Evolutionary conservation across 75 land plant species (phyloP).

Genomic region (Adiantum capillusveneris): DNA sequence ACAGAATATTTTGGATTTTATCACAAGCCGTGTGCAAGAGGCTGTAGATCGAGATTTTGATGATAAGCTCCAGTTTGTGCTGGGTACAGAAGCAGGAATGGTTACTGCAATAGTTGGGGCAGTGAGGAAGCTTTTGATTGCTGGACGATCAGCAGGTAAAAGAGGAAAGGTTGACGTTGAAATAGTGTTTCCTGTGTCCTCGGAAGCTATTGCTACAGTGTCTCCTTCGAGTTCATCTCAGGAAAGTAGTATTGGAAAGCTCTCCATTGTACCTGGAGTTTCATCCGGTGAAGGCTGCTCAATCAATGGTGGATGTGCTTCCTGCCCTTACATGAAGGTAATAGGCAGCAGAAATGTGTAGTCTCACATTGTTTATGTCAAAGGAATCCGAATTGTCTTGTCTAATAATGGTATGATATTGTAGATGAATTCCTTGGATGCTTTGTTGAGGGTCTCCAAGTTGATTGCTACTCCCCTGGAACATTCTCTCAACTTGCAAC

Average conservation of each 20-base stretch:
- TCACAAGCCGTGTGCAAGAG: conserved; percentile 58
- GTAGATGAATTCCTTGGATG: conserved; percentile 78
- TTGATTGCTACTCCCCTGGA: conserved; percentile 44
- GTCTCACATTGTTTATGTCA: background rate
- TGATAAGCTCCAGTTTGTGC: conserved; percentile 88
- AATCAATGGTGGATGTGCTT: conserved; percentile 96
- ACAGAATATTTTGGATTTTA: conserved; percentile 82
- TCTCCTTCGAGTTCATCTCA: conserved; percentile 18
- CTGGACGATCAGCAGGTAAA: conserved; percentile 8
- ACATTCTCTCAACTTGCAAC: conserved; percentile 31
- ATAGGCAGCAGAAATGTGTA: background rate
- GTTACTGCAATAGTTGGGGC: conserved; percentile 90
- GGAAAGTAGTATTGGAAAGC: conserved; percentile 25
- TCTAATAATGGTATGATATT: background rate
- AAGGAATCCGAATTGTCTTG: background rate
- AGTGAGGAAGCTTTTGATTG: conserved; percentile 48
- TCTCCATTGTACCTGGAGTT: conserved; percentile 86
- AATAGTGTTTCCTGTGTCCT: conserved; percentile 93
- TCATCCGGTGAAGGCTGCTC: conserved; percentile 98
- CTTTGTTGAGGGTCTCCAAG: conserved; percentile 63
- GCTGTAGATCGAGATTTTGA: conserved; percentile 63
- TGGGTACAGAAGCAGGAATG: conserved; percentile 99
- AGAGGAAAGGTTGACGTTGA: conserved; percentile 57
- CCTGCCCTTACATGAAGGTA: conserved; percentile 99
- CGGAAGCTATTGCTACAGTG: conserved; percentile 61